A percentile compares a stretch with the other conserved stretches of the same genome.
These are phyloP conservation scores for Microascus cirrosus DNA, from an alignment of 2,329 filamentous ascomycete genomes.

Conservation along the genomic window DNA sequence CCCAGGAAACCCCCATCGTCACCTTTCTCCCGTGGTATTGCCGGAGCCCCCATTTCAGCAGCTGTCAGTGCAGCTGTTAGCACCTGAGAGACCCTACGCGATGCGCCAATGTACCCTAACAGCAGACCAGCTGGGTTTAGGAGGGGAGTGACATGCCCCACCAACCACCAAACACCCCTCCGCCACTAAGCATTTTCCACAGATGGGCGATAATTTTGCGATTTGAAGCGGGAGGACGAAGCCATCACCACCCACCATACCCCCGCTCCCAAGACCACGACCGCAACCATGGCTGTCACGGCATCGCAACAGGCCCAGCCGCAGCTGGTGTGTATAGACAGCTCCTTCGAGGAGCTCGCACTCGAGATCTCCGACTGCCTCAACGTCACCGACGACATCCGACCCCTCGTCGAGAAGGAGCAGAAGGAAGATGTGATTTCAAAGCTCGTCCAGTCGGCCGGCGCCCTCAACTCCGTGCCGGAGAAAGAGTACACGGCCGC, in stretches of 20 bases:
- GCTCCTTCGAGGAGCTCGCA: slow-evolving; percentile 83
- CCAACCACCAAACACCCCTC: slow-evolving; percentile 5
- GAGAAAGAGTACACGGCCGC: slow-evolving; percentile 96
- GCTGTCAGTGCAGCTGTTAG: background rate
- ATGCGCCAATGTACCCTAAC: slow-evolving; percentile 2
- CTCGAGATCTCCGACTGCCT: slow-evolving; percentile 93
- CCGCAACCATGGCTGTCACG: slow-evolving; percentile 17
- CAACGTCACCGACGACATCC: slow-evolving; percentile 68
- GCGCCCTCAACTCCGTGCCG: slow-evolving; percentile 68
- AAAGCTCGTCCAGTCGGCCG: slow-evolving; percentile 74
- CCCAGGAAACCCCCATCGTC: too few relatives aligned
- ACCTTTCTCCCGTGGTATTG: background rate
- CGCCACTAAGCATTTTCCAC: slow-evolving; percentile 4
- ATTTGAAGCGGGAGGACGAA: slow-evolving; percentile 1
- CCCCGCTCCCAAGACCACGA: slow-evolving; percentile 3
- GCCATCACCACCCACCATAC: background rate
- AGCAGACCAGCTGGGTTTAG: background rate
- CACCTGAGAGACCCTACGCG: background rate
- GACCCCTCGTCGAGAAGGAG: slow-evolving; percentile 59
- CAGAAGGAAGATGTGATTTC: slow-evolving; percentile 82
- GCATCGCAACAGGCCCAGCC: slow-evolving; percentile 32
- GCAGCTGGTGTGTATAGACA: slow-evolving; percentile 70
- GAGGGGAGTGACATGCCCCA: slow-evolving; percentile 1
- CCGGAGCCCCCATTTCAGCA: background rate
- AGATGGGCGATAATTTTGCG: slow-evolving; percentile 5